These are phyloP conservation scores for Heterobasidion irregulare DNA, from an alignment of 1,284 basidiomycete species.

Conservation along the genomic window DNA sequence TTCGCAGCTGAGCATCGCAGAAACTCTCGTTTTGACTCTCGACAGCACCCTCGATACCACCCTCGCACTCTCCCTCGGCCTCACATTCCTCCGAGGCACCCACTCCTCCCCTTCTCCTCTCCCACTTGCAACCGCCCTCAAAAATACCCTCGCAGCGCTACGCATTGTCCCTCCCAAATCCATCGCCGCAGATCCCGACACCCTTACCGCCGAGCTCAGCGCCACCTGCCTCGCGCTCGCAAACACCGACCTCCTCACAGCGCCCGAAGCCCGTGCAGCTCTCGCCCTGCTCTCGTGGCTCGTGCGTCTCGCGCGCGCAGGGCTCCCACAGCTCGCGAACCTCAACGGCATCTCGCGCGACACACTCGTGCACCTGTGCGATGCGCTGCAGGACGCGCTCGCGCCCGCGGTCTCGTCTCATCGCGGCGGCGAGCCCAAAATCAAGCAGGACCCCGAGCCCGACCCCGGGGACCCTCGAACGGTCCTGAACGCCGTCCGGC, in stretches of 20 bases:
- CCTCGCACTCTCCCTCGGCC: constrained; percentile 34
- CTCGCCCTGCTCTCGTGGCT: constrained; percentile 43
- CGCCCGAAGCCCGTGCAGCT: constrained; percentile 23
- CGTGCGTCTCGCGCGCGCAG: constrained; percentile 20
- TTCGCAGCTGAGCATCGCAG: constrained; percentile 12
- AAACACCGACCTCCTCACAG: constrained; percentile 7
- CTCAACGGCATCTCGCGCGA: constrained; percentile 32
- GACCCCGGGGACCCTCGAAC: too few relatives aligned
- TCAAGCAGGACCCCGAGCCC: too few relatives aligned
- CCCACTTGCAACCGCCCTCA: constrained; percentile 17
- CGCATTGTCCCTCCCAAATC: constrained; percentile 18
- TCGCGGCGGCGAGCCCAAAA: too few relatives aligned
- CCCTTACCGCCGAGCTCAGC: constrained; percentile 26
- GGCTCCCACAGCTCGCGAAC: constrained; percentile 26
- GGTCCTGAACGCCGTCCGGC: background rate
- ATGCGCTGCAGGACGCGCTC: constrained; percentile 15
- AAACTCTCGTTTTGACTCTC: constrained; percentile 15
- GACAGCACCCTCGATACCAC: constrained; percentile 22
- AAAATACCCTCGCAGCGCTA: constrained; percentile 21
- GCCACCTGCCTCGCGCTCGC: constrained; percentile 23
- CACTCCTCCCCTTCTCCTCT: constrained; percentile 14
- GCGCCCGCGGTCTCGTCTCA: background rate
- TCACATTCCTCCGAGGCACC: constrained; percentile 30
- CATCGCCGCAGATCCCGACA: constrained; percentile 19
- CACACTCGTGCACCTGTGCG: constrained; percentile 16